Percentiles rank a stretch among this genome's conserved stretches.
phyloP scores from a whole-genome alignment of 2,329 filamentous ascomycete species.

The Thelonectria blattea region DNA sequence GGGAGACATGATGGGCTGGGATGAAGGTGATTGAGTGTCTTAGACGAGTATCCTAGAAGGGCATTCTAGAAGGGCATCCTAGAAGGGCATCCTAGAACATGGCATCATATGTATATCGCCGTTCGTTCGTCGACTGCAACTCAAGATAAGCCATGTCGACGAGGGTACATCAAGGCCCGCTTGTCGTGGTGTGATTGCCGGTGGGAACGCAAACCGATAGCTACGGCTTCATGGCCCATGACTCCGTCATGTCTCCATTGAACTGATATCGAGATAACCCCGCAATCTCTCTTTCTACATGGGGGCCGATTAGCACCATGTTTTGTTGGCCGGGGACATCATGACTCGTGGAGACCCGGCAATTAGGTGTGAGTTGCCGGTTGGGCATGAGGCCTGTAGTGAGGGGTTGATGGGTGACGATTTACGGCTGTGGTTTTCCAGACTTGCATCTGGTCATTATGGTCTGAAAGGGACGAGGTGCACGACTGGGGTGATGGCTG shows the following conservation, averaged over 20 bases:
- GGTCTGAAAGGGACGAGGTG: no score
- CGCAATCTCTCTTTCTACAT: not conserved
- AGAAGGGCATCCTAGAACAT: not conserved
- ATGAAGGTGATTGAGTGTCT: not conserved
- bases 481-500: no score
- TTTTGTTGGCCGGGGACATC: not conserved
- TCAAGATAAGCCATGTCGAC: not conserved
- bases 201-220: not conserved
- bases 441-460: not conserved
- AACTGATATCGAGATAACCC: not conserved
- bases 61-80: no score
- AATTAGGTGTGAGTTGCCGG: not conserved
- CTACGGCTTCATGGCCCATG: not conserved
- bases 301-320: not conserved
- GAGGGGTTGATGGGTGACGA: not conserved
- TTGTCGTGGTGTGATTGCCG: not conserved
- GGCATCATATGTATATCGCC: not conserved
- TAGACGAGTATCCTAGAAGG: not conserved
- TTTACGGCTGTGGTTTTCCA: not conserved
- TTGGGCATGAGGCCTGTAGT: not conserved
- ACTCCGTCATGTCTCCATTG: not conserved
- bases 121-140: not conserved
- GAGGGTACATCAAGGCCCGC: not conserved
- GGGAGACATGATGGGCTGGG: slow-evolving; percentile 5
- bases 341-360: not conserved